A percentile compares a stretch with the other conserved stretches of the same genome.
phyloP scores from a whole-genome alignment of 2,329 filamentous ascomycete genomes.

The Fusarium guadeloupense region DNA sequence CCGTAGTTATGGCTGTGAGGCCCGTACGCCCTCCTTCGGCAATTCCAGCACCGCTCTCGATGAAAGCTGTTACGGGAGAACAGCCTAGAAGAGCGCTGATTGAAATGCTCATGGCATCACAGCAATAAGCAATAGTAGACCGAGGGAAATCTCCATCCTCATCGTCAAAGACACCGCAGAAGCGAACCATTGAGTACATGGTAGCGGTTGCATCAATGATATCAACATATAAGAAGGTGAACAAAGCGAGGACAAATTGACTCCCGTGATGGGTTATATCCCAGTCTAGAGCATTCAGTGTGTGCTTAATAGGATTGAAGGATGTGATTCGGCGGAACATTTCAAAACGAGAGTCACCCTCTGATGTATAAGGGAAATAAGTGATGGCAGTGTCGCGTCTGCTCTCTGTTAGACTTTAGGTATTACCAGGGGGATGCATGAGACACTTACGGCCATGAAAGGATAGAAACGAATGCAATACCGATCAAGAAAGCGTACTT shows the following conservation, averaged over 20 bases:
- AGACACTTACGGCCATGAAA: conserved; percentile 78
- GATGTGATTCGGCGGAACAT: conserved; percentile 84
- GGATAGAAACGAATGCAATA: conserved; percentile 80
- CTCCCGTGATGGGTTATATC: conserved; percentile 69
- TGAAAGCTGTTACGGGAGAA: conserved; percentile 74
- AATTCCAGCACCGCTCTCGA: conserved; percentile 76
- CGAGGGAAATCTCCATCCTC: conserved; percentile 79
- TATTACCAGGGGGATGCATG: rapidly evolving
- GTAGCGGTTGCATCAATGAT: conserved; percentile 78
- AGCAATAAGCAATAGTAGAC: conserved; percentile 77
- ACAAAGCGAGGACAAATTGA: conserved; percentile 77
- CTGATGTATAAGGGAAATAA: conserved; percentile 74
- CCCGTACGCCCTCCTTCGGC: conserved; percentile 75
- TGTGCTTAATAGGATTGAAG: conserved; percentile 75
- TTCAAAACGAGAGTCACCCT: conserved; percentile 74
- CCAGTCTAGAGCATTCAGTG: conserved; percentile 75
- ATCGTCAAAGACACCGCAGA: conserved; percentile 68
- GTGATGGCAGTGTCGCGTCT: conserved; percentile 68
- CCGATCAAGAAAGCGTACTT: conserved; percentile 84
- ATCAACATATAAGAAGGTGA: conserved; percentile 78
- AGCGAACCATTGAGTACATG: conserved; percentile 77
- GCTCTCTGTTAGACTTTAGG: not conserved
- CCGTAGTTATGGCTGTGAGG: conserved; percentile 71
- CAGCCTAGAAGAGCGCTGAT: conserved; percentile 72
- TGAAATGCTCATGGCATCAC: conserved; percentile 72